Evolutionary conservation across 495 filamentous ascomycete species (phyloP), one percentile per base, ranked within the genome.

Genomic region (Podospora anserina): DNA sequence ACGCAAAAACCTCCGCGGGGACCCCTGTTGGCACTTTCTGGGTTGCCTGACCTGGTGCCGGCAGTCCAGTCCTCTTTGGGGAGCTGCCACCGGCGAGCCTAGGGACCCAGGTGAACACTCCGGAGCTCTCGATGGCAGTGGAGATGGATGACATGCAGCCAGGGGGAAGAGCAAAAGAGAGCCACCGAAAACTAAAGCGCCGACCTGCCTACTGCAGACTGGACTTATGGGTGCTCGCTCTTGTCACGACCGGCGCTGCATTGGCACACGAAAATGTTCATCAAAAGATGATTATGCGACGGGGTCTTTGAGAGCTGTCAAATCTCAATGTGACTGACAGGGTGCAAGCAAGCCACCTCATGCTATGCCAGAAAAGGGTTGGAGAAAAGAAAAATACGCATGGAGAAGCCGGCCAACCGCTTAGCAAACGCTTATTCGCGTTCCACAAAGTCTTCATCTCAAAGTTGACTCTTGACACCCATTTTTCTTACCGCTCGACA

Each of bases 21-120:
- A 28, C 34, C 62, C 57, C 59, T 68, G 65, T 4, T 55, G 49
- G 28, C 61, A 59, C 28, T 61, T 61, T 44, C 57, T 58, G 55
- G 55, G 23, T 23, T 58, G 18, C 55, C 15, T 20, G 55, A 58
- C n/a, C 23, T 58, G 55, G 55, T 58, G 55, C n/a, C 55, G 23
- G 55, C 62, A 54, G 57, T n/a, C 66, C 63, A 68, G 66, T 34
- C 69, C 57, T 20, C 30, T 68, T 68, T 71, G 4, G 66, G 63
- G 32, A 66, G 44, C 66, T 55, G 57, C 54, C 13, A 44, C 32
- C 23, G 27, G 20, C 9, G 18, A 66, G 19, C 63, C 20, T 27
- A 23, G 39, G 44, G 28, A 56, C 39, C 69, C 67, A 65, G 61
- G 16, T 64, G 58, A 64, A 53, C 67, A 23, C 44, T 57, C 23